Percentiles rank a stretch among this genome's conserved stretches.
phyloP scores from a whole-genome alignment of 768 basidiomycete species.

The Boletus barrowsii region DNA sequence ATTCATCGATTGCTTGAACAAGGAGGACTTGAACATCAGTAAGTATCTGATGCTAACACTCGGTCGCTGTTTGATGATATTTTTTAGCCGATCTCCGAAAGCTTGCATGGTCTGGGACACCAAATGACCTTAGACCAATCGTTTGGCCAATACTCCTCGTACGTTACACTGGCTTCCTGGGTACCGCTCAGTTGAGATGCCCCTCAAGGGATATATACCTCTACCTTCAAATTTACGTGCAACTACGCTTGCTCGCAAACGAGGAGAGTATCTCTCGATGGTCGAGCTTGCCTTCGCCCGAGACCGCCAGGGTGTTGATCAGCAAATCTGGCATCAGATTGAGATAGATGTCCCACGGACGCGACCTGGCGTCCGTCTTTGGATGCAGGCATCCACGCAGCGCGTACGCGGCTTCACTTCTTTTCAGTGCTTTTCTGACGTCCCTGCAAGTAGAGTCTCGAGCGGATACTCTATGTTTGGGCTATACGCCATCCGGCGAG shows the following conservation, averaged over 20 bases:
- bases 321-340: constrained; percentile 99
- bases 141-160: constrained; percentile 95
- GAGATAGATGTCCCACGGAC: constrained; percentile 98
- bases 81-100: constrained; percentile 77
- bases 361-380: constrained; percentile 83
- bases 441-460: constrained; percentile 64
- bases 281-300: constrained; percentile 88
- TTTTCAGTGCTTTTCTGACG: constrained; percentile 12
- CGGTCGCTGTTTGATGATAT: constrained; percentile 2
- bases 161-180: constrained; percentile 32
- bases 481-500: constrained; percentile 98
- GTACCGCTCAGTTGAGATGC: constrained; percentile 4
- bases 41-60: constrained; percentile 25
- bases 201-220: constrained; percentile 85
- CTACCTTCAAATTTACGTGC: constrained; percentile 73
- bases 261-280: constrained; percentile 86
- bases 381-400: constrained; percentile 90
- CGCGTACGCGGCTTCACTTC: constrained; percentile 51
- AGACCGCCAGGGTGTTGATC: constrained; percentile 83
- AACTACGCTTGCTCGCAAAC: constrained; percentile 80
- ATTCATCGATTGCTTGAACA: constrained; percentile 74
- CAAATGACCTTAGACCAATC: constrained; percentile 80
- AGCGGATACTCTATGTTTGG: constrained; percentile 97
- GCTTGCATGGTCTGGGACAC: constrained; percentile 94
- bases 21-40: constrained; percentile 83